These are phyloP conservation scores for Eutypa lata DNA, from an alignment of 2,329 filamentous ascomycete species.

Conservation along the genomic window DNA sequence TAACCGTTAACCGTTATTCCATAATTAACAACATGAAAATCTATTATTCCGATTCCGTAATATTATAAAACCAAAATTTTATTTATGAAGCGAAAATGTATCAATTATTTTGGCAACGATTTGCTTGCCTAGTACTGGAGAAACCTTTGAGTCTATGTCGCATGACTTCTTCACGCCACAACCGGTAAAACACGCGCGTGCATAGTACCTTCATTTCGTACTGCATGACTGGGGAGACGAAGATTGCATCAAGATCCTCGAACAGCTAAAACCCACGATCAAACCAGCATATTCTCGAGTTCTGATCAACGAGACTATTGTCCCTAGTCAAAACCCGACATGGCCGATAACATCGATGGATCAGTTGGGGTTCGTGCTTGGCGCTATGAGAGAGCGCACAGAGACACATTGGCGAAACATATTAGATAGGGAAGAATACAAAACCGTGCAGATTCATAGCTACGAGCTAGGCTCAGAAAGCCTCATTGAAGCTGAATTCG, in stretches of 20 bases:
- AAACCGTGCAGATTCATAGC: constrained; percentile 14
- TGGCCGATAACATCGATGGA: constrained; percentile 24
- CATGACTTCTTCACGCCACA: constrained; percentile 30
- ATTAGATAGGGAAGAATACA: constrained; percentile 15
- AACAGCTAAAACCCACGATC: constrained; percentile 26
- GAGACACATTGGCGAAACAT: constrained; percentile 16
- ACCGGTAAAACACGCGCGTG: constrained; percentile 24
- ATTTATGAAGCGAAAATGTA: too few relatives aligned
- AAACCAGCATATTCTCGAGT: constrained; percentile 33
- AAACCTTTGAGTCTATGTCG: constrained; percentile 7
- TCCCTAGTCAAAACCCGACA: constrained; percentile 25
- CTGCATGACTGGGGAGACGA: constrained; percentile 37
- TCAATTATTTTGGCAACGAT: too few relatives aligned
- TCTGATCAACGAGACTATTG: constrained; percentile 38
- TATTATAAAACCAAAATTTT: too few relatives aligned
- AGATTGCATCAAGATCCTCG: constrained; percentile 29
- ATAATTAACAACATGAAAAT: too few relatives aligned
- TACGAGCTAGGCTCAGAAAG: constrained; percentile 21
- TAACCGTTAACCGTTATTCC: too few relatives aligned
- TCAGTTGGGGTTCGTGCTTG: constrained; percentile 20
- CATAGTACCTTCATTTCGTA: constrained; percentile 27
- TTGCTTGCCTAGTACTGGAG: neutral
- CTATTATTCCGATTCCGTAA: too few relatives aligned
- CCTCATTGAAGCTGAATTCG: constrained; percentile 21
- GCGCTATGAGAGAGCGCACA: constrained; percentile 19